Base-by-base conservation (phyloP, 2,329 filamentous ascomycete species). In the Bipolaris zeicola region DNA sequence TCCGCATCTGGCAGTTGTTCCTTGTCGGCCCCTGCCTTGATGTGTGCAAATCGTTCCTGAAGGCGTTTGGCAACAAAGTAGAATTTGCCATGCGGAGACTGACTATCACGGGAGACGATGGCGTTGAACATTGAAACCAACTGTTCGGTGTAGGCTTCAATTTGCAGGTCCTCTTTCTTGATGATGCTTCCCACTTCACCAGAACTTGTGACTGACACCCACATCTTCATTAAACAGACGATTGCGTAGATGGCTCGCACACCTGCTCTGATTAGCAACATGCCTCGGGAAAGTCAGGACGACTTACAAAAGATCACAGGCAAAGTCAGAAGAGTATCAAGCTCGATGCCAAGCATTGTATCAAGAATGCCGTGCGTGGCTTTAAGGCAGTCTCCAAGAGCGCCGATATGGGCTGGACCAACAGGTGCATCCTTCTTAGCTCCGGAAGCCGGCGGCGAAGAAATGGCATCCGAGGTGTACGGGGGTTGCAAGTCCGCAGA, bases 191-290 rank as follows among this genome's bases (percentile, higher is more conserved):
- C 77, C 1, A 84, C 73, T 63, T 83, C 81, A 18, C 76, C 76
- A 3, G 80, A 80, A n/a, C 75, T 77, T 3, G 77, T 80, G 6
- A 81, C 78, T 1, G 83, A 82, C 45, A 85, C 82, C 72, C 83
- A 85, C 77, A 87, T 81, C 64, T 86, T 86, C 73, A 86, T 84
- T 6, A 87, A 76, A 31, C 85, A 81, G 5, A 86, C 82, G 20
- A 84, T 78, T 13, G 83, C 81, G 64, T 86, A 86, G 10, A 83
- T 81, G 44, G 81, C 79, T 36, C 83, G 80, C 16, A 85, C 82
- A 65, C 84, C 75, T 77, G 42, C 2, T 13, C 1, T 36, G 5
- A 20, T 63, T 54, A 62, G 50, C 6, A 69, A 43, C 61, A 68
- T 5, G 70, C 56, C 13, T 10, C 3, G n/a, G 5, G 11, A 10